Evolutionary conservation across 164 flowering plant genomes (phyloP), one percentile per base, ranked within the genome.

Genomic region (Umbellularia californica): DNA sequence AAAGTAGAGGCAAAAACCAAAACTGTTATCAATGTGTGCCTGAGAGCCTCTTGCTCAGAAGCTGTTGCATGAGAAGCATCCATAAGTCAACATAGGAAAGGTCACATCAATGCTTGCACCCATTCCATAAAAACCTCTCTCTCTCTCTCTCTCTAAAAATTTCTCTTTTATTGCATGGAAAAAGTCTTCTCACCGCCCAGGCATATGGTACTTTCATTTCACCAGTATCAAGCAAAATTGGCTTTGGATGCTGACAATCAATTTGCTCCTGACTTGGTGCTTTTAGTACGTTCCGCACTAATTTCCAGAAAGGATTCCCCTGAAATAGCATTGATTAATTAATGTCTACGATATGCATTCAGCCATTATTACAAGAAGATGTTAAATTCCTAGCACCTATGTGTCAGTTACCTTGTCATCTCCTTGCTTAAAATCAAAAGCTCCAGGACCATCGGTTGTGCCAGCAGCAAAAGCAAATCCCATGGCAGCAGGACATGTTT

Each of bases 371-470:
- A 41, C 47, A 41, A 41, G 47, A 41, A 7, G 6, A 33, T 5
- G 47, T 41, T 67, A 28, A 14, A 28, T 67, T 30, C 28, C 69
- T 67, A 30, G 14, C 17, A 3, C 28, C n/a, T 5, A 67, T 67
- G n/a, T 67, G 41, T 58, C 12, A 11, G 20, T 81, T 79, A 90
- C 99, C 88, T 83, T 63, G 73, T 89, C 87, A 85, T 96, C 98
- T 30, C 99, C 99, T 87, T 96, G 99, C 81, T 81, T 87, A 80
- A 96, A 96, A 80, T 96, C 98, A 86, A 96, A 96, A 78, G 99
- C 98, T 76, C 99, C 99, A 30, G 98, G 98, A n/a, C 99, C 99
- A 82, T 96, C 98, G 2, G 98, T 96, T 51, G 99, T 96, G 82
- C 99, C 99, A 24, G 99, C 99, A 84, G 99, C 99, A 86, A 96